Evolutionary conservation across 768 basidiomycete genomes (phyloP), one percentile per base, ranked within the genome.

Genomic region (Tulasnella sp.): DNA sequence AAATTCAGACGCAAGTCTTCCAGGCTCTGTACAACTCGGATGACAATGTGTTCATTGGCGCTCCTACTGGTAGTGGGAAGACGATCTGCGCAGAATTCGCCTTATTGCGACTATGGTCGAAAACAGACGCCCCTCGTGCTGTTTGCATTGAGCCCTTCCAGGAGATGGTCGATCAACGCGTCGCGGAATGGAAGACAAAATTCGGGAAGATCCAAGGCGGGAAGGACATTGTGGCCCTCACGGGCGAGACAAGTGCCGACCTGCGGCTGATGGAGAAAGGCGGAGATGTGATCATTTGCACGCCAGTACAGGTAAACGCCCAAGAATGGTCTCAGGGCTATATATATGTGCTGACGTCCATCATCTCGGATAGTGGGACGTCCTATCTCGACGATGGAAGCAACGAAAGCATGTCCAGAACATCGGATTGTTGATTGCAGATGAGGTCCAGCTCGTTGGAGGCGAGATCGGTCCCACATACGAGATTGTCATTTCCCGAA

Each of bases 1-100:
- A 97, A 73, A 97, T 98, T 63, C 96, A 98, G 70, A 98, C 92
- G 0, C 96, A 98, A 72, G 94, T 96, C 47, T 98, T 99, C 85
- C 93, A 97, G 66, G 94, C 95, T 0, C 77, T 99, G 0, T 99
- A 97, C 70, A 92, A 89, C 0, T 85, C 91, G 0, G 94, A 97
- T 67, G 96, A 98, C 68, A 98, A 95, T 66, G 86, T 95, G 43
- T 94, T 98, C 68, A 84, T 99, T 59, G 94, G 93, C 19, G 96
- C 95, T 0, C 95, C 96, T 0, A 93, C 96, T 0, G 95, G 96
- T 23, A 91, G 88, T 52, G 95, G 96, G 11, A 98, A 99, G 78
- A 98, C 95, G 0, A 86, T 98, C 43, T 95, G 92, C 65, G 96
- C 94, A 0, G 96, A 99, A 70, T 95, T 97, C 62, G 96, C 96